A percentile compares a stretch with the other conserved stretches of the same genome.
Conservation (phyloP, 1,284 basidiomycete species). For the Tilletia walkeri region DNA sequence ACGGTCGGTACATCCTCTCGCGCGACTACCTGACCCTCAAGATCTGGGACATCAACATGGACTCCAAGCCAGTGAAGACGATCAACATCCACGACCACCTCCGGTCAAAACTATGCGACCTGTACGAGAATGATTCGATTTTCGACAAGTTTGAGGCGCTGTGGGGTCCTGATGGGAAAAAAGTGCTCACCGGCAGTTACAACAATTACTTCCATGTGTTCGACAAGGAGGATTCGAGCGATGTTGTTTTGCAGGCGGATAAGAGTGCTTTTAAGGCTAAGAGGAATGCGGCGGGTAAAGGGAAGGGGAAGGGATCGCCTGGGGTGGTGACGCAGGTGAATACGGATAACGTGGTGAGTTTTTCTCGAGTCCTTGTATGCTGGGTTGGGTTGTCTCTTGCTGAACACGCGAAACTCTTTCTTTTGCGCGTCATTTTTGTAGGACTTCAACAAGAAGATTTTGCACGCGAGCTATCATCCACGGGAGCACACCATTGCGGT, state of each 20-base stretch:
- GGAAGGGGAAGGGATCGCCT: slow-evolving; percentile 69
- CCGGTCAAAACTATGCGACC: slow-evolving; percentile 92
- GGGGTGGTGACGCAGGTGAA: slow-evolving; percentile 61
- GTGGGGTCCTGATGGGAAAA: slow-evolving; percentile 52
- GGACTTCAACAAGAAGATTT: slow-evolving; percentile 95
- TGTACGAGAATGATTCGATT: slow-evolving; percentile 99
- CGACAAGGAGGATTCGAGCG: slow-evolving; percentile 83
- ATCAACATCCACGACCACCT: slow-evolving; percentile 99
- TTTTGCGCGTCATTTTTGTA: neutral
- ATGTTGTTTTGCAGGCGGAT: slow-evolving; percentile 94
- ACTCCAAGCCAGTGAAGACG: slow-evolving; percentile 90
- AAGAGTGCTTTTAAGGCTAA: slow-evolving; percentile 99
- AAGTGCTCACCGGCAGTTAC: slow-evolving; percentile 79
- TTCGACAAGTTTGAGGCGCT: slow-evolving; percentile 88
- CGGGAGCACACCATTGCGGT: slow-evolving; percentile 83
- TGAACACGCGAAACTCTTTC: neutral
- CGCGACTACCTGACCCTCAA: slow-evolving; percentile 96
- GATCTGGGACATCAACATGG: slow-evolving; percentile 99
- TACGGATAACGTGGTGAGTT: slow-evolving; percentile 43
- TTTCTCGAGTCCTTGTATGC: neutral
- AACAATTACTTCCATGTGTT: slow-evolving; percentile 99
- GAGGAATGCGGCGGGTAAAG: slow-evolving; percentile 72
- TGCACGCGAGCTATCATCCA: slow-evolving; percentile 84
- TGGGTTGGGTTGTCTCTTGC: too few relatives aligned
- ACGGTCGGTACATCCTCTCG: slow-evolving; percentile 93